These are phyloP conservation scores for Rostrohypoxylon terebratum DNA, from an alignment of 495 filamentous ascomycete genomes.

Conservation along the genomic window DNA sequence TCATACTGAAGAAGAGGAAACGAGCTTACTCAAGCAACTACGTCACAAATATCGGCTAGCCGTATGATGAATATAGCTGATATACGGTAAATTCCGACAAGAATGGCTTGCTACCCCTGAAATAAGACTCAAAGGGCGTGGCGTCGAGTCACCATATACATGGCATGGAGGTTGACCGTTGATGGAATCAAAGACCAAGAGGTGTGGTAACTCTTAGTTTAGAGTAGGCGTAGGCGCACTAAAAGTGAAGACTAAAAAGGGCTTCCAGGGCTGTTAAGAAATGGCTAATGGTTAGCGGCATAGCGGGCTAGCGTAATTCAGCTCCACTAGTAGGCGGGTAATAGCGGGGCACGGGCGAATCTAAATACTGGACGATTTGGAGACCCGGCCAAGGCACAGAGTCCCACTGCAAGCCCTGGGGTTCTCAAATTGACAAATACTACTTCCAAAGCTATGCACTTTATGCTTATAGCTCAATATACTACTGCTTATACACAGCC, in stretches of 20 bases:
- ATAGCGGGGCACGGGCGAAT: conserved; percentile 29
- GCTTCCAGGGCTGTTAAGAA: background rate
- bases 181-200: conserved; percentile 1
- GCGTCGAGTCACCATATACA: background rate
- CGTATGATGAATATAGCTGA: conserved; percentile 32
- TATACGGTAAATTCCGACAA: background rate
- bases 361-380: conserved; percentile 1
- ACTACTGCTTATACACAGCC: background rate
- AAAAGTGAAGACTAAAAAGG: background rate
- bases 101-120: conserved; percentile 12
- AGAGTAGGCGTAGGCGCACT: background rate
- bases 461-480: too few species aligned
- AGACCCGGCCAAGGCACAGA: background rate
- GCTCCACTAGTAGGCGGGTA: conserved; percentile 19
- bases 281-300: too few species aligned
- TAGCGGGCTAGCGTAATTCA: conserved; percentile 10
- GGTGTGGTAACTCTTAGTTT: background rate
- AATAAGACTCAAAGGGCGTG: conserved; percentile 6
- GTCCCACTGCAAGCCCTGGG: background rate
- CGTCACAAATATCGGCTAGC: conserved; percentile 22
- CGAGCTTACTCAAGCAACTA: conserved; percentile 18
- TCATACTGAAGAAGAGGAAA: conserved; percentile 16
- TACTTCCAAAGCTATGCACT: background rate
- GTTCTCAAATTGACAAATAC: background rate
- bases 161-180: background rate